These are phyloP conservation scores for Veloporphyrellus conicus DNA, from an alignment of 1,284 basidiomycete genomes.

Conservation along the genomic window DNA sequence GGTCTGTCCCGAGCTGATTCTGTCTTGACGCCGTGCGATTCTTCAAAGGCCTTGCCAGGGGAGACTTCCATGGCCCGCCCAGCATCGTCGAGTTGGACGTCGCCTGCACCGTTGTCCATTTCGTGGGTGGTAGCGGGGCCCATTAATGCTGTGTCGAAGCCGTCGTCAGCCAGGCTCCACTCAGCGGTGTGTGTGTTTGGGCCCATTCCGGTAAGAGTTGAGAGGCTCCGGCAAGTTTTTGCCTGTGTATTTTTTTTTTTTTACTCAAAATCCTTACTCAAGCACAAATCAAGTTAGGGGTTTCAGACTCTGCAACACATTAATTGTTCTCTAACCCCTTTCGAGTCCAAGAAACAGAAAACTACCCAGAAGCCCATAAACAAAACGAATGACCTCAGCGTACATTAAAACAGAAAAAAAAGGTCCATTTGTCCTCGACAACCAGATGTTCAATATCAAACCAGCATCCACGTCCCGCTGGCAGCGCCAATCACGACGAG, in stretches of 20 bases:
- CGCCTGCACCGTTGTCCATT: conserved; percentile 23
- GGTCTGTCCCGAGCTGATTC: conserved; percentile 66
- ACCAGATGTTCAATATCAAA: conserved; percentile 21
- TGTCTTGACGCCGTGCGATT: conserved; percentile 33
- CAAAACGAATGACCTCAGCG: too few species aligned
- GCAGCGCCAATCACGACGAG: conserved; percentile 38
- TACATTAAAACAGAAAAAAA: background rate
- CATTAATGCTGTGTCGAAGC: conserved; percentile 40
- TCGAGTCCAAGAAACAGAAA: background rate
- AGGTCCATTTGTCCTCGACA: conserved; percentile 6
- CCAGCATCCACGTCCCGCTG: conserved; percentile 46
- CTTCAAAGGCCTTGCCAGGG: conserved; percentile 37
- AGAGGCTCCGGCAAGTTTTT: background rate
- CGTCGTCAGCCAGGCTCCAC: conserved; percentile 56
- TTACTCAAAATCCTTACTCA: background rate
- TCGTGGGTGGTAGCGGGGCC: conserved; percentile 37
- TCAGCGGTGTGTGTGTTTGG: conserved; percentile 31
- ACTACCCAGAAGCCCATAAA: background rate
- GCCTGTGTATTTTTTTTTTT: conserved; percentile 5
- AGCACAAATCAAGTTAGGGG: background rate
- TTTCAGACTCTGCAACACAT: too few species aligned
- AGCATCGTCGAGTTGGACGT: conserved; percentile 28
- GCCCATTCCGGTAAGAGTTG: conserved; percentile 22
- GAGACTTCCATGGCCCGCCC: conserved; percentile 24
- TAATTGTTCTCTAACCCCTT: conserved; percentile 1